Evolutionary conservation across 495 filamentous ascomycete species (phyloP).

Genomic region (Gamarada debralockiae): DNA sequence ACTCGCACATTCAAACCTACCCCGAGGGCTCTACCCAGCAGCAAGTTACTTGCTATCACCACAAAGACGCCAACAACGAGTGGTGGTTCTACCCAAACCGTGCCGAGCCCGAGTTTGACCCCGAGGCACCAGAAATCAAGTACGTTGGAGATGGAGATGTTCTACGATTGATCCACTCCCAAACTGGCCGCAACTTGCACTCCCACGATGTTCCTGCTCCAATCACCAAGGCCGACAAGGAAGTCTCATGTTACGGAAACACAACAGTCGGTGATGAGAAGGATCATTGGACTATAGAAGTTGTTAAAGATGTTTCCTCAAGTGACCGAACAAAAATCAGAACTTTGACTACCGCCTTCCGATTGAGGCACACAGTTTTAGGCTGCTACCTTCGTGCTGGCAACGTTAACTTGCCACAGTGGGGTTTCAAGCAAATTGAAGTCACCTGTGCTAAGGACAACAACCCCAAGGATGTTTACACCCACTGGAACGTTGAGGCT

Average conservation of each 20-base stretch:
- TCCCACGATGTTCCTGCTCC: constrained; percentile 88
- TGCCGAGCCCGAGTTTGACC: constrained; percentile 63
- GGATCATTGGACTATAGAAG: constrained; percentile 95
- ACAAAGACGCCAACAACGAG: constrained; percentile 99
- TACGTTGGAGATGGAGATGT: constrained; percentile 75
- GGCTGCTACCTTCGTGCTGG: constrained; percentile 95
- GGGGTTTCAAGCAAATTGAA: constrained; percentile 99
- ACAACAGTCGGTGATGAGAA: constrained; percentile 96
- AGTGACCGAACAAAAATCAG: constrained; percentile 81
- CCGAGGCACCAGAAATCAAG: constrained; percentile 54
- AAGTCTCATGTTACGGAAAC: constrained; percentile 96
- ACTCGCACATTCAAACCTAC: constrained; percentile 94
- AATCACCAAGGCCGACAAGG: constrained; percentile 80
- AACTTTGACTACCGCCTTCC: constrained; percentile 91
- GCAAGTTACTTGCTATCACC: constrained; percentile 98
- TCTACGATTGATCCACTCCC: constrained; percentile 87
- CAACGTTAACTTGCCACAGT: constrained; percentile 95
- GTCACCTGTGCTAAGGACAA: constrained; percentile 93
- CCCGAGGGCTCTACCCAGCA: constrained; percentile 94
- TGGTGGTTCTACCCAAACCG: constrained; percentile 99
- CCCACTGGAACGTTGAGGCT: constrained; percentile 98
- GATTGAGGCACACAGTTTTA: constrained; percentile 75
- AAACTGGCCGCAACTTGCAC: constrained; percentile 95
- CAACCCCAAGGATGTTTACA: constrained; percentile 87
- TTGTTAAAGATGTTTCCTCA: constrained; percentile 84